Percentiles rank a stretch among this genome's conserved stretches.
Conservation (phyloP, 2,329 filamentous ascomycete species). For the Pseudogymnoascus sp. region DNA sequence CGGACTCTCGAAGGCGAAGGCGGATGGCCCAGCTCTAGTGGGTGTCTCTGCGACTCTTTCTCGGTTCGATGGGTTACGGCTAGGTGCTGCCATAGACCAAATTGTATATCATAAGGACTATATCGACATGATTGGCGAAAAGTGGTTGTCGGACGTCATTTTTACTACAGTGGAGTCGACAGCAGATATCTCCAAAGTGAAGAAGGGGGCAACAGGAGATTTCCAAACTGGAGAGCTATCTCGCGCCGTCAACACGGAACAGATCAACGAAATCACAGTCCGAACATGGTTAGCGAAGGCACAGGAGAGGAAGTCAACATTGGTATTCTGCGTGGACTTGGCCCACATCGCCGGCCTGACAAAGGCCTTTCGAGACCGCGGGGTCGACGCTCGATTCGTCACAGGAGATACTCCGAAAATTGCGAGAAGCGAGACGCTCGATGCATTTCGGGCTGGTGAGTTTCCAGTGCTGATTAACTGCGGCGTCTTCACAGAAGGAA, state of each 20-base stretch:
- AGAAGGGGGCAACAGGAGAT: constrained; percentile 59
- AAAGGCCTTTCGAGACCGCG: constrained; percentile 62
- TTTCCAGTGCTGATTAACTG: constrained; percentile 91
- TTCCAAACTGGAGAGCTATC: constrained; percentile 75
- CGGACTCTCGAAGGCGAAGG: constrained; percentile 47
- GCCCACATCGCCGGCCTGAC: constrained; percentile 71
- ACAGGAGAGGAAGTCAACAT: constrained; percentile 64
- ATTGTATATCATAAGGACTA: constrained; percentile 93
- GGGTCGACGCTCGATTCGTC: constrained; percentile 78
- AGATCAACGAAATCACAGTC: constrained; percentile 76
- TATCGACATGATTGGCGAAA: constrained; percentile 73
- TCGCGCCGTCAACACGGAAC: constrained; percentile 68
- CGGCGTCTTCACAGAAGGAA: constrained; percentile 93
- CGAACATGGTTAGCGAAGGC: constrained; percentile 79
- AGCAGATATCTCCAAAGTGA: constrained; percentile 67
- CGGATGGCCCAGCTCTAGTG: constrained; percentile 57
- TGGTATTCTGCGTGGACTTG: constrained; percentile 91
- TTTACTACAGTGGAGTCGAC: constrained; percentile 88
- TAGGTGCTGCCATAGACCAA: constrained; percentile 82
- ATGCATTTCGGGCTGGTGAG: constrained; percentile 64
- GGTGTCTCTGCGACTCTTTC: constrained; percentile 80
- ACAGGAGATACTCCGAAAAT: constrained; percentile 67
- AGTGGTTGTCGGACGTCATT: constrained; percentile 84
- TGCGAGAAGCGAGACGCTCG: constrained; percentile 61
- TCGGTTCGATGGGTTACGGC: constrained; percentile 70